phyloP scores from a whole-genome alignment of 2,329 filamentous ascomycete genomes.

The Paracoccidioides lutzii region DNA sequence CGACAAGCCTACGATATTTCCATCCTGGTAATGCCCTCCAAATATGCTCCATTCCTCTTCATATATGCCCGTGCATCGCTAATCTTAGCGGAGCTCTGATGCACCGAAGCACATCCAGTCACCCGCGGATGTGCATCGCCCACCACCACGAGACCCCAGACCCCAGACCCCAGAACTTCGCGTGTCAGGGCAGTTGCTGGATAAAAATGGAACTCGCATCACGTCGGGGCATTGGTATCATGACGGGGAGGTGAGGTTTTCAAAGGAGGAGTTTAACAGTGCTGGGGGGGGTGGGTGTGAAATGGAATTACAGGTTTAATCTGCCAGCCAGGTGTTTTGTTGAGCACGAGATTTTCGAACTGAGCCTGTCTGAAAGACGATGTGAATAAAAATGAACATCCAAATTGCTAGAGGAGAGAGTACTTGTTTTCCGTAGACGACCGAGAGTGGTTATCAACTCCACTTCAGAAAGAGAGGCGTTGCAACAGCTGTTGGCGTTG shows the following conservation, averaged over 20 bases:
- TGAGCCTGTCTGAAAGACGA: background rate
- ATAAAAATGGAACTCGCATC: constrained; percentile 2
- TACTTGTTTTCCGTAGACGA: no score
- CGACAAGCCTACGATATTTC: no score
- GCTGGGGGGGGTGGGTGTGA: background rate
- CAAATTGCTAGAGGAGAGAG: background rate
- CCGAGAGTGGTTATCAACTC: no score
- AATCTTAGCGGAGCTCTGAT: no score
- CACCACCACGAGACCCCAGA: constrained; percentile 1
- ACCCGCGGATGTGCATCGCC: no score
- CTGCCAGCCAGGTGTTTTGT: background rate
- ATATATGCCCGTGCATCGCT: no score
- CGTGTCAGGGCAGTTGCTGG: background rate
- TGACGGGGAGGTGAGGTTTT: constrained; percentile 1
- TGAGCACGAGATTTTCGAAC: background rate
- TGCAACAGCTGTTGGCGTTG: no score
- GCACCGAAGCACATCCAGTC: no score
- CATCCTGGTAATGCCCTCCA: no score
- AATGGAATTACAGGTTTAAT: background rate
- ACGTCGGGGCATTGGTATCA: constrained; percentile 1
- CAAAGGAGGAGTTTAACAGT: background rate
- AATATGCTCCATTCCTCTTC: no score
- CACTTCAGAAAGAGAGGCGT: no score
- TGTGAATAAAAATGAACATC: background rate
- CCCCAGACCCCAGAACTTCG: no score